Base-by-base conservation (phyloP, 805 yeast genomes). In the Wickerhamiella cacticola region DNA sequence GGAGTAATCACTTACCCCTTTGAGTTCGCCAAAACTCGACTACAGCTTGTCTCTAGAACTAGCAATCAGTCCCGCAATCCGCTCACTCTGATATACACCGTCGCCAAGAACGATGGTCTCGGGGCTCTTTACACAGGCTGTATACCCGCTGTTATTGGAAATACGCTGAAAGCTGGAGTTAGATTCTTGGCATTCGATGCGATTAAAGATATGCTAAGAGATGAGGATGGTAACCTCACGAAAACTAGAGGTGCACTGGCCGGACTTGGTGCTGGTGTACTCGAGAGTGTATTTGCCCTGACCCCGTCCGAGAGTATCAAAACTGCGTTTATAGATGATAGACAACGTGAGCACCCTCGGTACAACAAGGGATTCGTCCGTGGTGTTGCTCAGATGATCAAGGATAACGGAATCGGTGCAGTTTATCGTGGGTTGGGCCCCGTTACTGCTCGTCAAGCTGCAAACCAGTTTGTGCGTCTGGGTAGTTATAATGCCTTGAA, bases 241-340 rank as follows among this genome's bases (percentile, higher is more conserved):
- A 95, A 95, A 3, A 80, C 92, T 6, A 67, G 95, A 59, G 97
- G 97, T 55, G 94, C 88, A 5, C 51, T 89, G 26, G 98, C 98
- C 1, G 98, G 98, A n/a, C 69, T 92, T 39, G 96, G 97, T 42
- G 98, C 98, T 2, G 98, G 98, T 31, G 74, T 88, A 40, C 65
- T 89, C 52, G 98, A 89, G 63, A 81, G 94, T 49, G 81, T 87
- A 23, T 71, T 88, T 40, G 97, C 97, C 0, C 95, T 92, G 42
- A 89, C 98, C 0, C 98, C 98, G 2, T 87, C 88, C 48, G 98
- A 89, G 65, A 94, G 96, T 29, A 85, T 89, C 65, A 89, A 89
- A 62, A 89, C 97, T 0, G 96, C 94, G 0, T 72, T 88, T 66
- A 92, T 89, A 56, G 98, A 89, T 67, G 98, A 89, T 63, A 85